Percentiles rank a stretch among this genome's conserved stretches.
phyloP scores from a whole-genome alignment of 129 eudicot species.

The Chrysanthemum lavandulifolium region DNA sequence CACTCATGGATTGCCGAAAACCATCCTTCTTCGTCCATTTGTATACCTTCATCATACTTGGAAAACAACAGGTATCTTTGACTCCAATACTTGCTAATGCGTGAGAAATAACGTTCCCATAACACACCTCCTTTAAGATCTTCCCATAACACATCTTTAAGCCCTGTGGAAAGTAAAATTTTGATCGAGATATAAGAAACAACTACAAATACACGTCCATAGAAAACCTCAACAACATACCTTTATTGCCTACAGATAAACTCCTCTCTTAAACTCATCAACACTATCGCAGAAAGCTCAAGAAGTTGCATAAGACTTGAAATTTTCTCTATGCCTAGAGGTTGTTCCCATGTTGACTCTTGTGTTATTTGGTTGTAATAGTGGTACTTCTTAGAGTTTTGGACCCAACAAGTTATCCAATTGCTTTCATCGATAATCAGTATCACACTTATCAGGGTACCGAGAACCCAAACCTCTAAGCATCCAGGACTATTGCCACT shows the following conservation, averaged over 20 bases:
- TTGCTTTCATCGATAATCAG: slow-evolving; percentile 50
- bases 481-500: no score
- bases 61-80: neutral
- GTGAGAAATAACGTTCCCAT: no score
- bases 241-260: slow-evolving; percentile 41
- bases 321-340: slow-evolving; percentile 44
- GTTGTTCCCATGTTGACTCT: slow-evolving; percentile 84
- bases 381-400: slow-evolving; percentile 51
- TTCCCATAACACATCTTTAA: no score
- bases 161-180: no score
- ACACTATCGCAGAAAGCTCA: slow-evolving; percentile 22
- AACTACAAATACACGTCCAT: no score
- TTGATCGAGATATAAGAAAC: no score
- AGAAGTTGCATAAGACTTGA: slow-evolving; percentile 11
- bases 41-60: no score
- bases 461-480: no score
- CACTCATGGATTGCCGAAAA: neutral
- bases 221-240: slow-evolving; percentile 17
- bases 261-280: slow-evolving; percentile 29
- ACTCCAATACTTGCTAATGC: slow-evolving; percentile 2
- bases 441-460: no score
- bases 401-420: slow-evolving; percentile 72
- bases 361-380: slow-evolving; percentile 63
- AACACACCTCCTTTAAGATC: no score
- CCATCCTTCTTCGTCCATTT: slow-evolving; percentile 10